phyloP scores from a whole-genome alignment of 139 green algal genomes.

The Tetraselmis chui region DNA sequence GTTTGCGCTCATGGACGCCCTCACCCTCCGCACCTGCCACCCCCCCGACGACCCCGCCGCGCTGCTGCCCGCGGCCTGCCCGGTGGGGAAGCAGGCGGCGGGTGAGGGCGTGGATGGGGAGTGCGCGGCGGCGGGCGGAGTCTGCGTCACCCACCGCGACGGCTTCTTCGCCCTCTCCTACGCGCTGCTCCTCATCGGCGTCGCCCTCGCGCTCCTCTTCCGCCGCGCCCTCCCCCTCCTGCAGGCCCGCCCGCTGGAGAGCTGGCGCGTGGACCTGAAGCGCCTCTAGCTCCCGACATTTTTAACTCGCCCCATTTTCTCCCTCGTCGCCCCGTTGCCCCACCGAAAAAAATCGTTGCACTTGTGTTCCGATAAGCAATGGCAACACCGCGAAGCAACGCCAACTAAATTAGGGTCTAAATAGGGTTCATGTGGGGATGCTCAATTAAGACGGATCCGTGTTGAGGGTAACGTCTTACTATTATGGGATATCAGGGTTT shows the following conservation, averaged over 20 bases:
- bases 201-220: slow-evolving; percentile 35
- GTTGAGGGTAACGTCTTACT: too few species aligned
- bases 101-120: too few species aligned
- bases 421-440: too few species aligned
- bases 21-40: slow-evolving; percentile 32
- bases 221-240: slow-evolving; percentile 25
- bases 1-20: slow-evolving; percentile 53
- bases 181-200: slow-evolving; percentile 30
- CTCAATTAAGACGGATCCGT: too few species aligned
- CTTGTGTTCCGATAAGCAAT: too few species aligned
- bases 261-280: background rate
- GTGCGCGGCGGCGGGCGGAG: slow-evolving; percentile 19
- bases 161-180: slow-evolving; percentile 64
- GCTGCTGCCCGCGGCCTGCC: slow-evolving; percentile 12
- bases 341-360: too few species aligned
- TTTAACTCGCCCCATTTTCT: too few species aligned
- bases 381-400: too few species aligned
- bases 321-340: too few species aligned
- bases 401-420: too few species aligned
- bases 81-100: slow-evolving; percentile 2
- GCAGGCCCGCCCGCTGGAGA: slow-evolving; percentile 13
- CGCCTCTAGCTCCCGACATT: too few species aligned
- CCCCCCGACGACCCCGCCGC: background rate
- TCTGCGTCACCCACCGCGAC: slow-evolving; percentile 41
- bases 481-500: too few species aligned